Base-by-base conservation (phyloP, 441 rosid genomes). In the Mallotus repandus region DNA sequence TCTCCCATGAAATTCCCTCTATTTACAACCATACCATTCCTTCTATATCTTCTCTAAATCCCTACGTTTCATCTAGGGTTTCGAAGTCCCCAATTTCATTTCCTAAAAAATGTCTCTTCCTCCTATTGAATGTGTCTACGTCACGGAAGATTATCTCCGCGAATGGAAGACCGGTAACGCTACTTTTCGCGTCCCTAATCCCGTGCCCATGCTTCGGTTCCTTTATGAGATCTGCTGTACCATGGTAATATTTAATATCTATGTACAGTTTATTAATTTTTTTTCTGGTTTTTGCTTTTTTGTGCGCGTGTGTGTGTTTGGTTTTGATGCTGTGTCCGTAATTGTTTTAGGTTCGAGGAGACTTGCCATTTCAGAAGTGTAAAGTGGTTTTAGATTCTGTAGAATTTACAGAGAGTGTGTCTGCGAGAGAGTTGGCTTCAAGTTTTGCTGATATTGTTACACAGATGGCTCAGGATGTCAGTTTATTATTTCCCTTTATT, bases 401-500 rank as follows among this genome's bases (percentile, higher is more conserved):
- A 70, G 87, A 84, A 15, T 94, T 89, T 79, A 73, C 72, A 55
- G 96, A 89, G 29, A 78, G 76, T 48, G 88, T 86, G 18, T 82
- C 91, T 22, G 75, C 41, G 29, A 86, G 81, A 60, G 98, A 85
- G 65, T 69, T 92, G 74, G 94, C 85, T 56, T 94, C 97, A 7
- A 80, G 77, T 76, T 89, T 92, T 56, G 92, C 97, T 0, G 99
- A 97, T 84, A 84, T 97, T 50, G 82, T 94, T 19, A 77, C 98
- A 53, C 99, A 97, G 82, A 89, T 97, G 81, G 98, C 97, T 76
- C 98, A 87, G 76, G 99, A 96, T 59, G 99, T 96, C 76, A 73
- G 91, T 70, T 69, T 50, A 19, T 65, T 58, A 18, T 46, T 56
- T 32, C 65, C 25, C 54, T 70, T 16, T 43, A 63, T 61, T 60